These are phyloP conservation scores for Ophiocordyceps camponoti-floridani DNA, from an alignment of 2,329 filamentous ascomycete species.

Conservation along the genomic window DNA sequence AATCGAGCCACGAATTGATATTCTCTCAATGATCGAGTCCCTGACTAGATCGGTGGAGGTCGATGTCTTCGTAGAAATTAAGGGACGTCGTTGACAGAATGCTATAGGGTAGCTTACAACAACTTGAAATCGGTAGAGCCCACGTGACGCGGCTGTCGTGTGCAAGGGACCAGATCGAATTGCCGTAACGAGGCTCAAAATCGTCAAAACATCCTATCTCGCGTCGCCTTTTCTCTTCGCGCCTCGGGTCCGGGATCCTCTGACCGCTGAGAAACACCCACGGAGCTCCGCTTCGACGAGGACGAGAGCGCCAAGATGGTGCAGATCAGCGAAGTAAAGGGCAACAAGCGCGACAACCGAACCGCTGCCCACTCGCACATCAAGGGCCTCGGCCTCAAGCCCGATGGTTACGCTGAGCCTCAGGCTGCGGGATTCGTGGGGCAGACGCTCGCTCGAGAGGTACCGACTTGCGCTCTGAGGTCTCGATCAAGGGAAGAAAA, in stretches of 20 bases:
- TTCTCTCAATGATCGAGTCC: no score
- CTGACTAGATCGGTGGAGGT: no score
- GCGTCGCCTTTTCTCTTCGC: no score
- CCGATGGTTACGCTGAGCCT: slow-evolving; percentile 71
- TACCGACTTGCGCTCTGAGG: slow-evolving; percentile 15
- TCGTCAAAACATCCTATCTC: not conserved
- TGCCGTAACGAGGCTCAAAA: not conserved
- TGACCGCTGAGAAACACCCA: no score
- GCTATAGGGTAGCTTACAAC: not conserved
- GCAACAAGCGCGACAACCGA: slow-evolving; percentile 84
- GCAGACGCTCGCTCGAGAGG: slow-evolving; percentile 75
- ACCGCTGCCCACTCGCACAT: slow-evolving; percentile 97
- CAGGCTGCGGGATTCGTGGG: slow-evolving; percentile 76
- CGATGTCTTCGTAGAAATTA: no score
- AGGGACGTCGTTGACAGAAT: not conserved
- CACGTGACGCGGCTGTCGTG: not conserved
- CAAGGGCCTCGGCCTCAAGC: slow-evolving; percentile 75
- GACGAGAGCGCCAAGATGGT: slow-evolving; percentile 40
- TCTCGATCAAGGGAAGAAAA: not conserved
- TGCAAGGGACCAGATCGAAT: not conserved
- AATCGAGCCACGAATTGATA: no score
- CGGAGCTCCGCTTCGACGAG: not conserved
- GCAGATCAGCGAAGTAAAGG: slow-evolving; percentile 86
- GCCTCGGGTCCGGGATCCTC: no score
- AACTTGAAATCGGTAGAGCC: no score